Evolutionary conservation across 306 rosid genomes (phyloP).

Genomic region (Cucurbita ficifolia): DNA sequence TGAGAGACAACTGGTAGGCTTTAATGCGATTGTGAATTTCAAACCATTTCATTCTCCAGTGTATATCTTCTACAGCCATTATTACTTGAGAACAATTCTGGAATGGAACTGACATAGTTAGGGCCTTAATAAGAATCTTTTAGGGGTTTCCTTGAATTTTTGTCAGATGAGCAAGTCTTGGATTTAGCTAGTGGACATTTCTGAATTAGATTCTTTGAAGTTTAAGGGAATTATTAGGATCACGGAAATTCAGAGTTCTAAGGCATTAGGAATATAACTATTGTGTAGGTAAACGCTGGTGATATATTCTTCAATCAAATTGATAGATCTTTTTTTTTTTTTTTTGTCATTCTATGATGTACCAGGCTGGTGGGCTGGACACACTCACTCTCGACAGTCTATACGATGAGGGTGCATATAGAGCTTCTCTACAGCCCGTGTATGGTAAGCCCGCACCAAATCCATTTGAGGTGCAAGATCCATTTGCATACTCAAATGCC

Average conservation of each 20-base stretch:
- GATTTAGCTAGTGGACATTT: background rate
- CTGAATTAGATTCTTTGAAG: background rate
- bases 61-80: background rate
- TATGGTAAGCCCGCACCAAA: constrained; percentile 88
- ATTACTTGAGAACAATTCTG: background rate
- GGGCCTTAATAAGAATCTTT: background rate
- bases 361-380: constrained; percentile 97
- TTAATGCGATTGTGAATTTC: background rate
- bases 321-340: background rate
- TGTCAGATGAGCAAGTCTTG: background rate
- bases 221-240: background rate
- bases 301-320: background rate
- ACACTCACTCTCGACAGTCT: constrained; percentile 75
- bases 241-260: background rate
- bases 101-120: background rate
- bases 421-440: constrained; percentile 78
- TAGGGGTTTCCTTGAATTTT: background rate
- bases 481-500: constrained; percentile 54
- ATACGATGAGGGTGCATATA: constrained; percentile 75
- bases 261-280: background rate
- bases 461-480: constrained; percentile 88
- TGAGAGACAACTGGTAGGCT: constrained; percentile 87
- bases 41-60: background rate
- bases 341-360: constrained; percentile 1
- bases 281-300: background rate